phyloP scores from a whole-genome alignment of 2,329 filamentous ascomycete genomes.

The Xylaria sp. region DNA sequence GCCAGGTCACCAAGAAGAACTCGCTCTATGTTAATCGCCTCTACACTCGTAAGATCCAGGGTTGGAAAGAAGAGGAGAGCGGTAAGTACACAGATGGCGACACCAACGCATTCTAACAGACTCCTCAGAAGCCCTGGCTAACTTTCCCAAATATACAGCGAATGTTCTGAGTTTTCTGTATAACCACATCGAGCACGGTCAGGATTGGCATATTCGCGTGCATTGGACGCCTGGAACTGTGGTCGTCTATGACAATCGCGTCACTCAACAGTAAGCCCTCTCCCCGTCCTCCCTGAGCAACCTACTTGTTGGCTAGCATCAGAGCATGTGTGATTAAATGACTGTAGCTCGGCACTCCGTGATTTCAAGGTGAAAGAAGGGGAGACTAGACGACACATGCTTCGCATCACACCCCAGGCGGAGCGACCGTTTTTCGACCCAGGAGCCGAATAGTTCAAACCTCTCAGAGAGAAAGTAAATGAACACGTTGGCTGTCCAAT shows the following conservation, averaged over 20 bases:
- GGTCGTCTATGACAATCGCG: constrained; percentile 25
- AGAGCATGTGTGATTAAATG: not conserved
- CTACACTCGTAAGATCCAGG: constrained; percentile 9
- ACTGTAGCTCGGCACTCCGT: constrained; percentile 21
- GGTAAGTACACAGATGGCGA: constrained; percentile 1
- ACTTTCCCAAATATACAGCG: not conserved
- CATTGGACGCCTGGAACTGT: constrained; percentile 14
- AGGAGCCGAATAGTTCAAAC: constrained; percentile 18
- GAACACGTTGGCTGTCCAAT: not conserved
- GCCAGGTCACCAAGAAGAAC: constrained; percentile 15
- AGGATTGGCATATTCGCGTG: constrained; percentile 15
- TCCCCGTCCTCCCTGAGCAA: not conserved
- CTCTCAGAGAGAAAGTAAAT: not conserved
- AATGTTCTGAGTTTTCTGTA: constrained; percentile 13
- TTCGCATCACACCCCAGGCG: constrained; percentile 38
- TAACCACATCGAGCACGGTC: constrained; percentile 12
- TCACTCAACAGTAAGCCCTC: constrained; percentile 24
- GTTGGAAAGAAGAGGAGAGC: constrained; percentile 16
- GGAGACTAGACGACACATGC: constrained; percentile 27
- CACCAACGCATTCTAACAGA: not conserved
- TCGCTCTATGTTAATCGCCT: constrained; percentile 16
- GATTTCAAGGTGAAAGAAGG: constrained; percentile 20
- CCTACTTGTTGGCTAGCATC: not conserved
- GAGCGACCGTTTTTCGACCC: constrained; percentile 36
- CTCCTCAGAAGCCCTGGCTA: constrained; percentile 3